phyloP scores from a whole-genome alignment of 106 monocot species.

The Dendrobium officinale region DNA sequence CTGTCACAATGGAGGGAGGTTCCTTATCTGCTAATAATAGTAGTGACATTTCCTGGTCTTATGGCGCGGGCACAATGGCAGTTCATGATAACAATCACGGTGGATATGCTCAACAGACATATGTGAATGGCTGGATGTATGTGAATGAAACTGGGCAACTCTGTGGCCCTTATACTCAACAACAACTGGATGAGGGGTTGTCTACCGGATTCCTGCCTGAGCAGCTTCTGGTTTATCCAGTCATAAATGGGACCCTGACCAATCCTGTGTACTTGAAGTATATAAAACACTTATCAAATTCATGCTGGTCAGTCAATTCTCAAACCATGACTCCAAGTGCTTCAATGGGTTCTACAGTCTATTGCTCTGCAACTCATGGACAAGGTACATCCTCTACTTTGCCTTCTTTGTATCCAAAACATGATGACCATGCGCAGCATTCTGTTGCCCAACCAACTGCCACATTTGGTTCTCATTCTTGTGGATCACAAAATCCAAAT shows the following conservation, averaged over 20 bases:
- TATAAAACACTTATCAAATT: conserved; percentile 28
- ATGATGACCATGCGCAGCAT: background rate
- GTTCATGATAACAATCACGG: conserved; percentile 13
- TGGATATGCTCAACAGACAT: conserved; percentile 20
- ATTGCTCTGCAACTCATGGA: conserved; percentile 5
- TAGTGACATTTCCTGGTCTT: conserved; percentile 10
- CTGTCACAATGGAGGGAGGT: conserved; percentile 31
- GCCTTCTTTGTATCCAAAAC: conserved; percentile 6
- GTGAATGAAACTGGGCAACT: conserved; percentile 50
- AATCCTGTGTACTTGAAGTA: conserved; percentile 39
- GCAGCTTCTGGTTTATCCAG: conserved; percentile 52
- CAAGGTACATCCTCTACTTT: background rate
- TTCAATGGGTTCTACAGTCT: background rate
- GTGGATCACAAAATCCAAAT: conserved; percentile 2
- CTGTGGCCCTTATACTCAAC: conserved; percentile 57
- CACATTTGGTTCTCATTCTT: conserved; percentile 3
- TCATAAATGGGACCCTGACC: conserved; percentile 36
- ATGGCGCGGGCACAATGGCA: conserved; percentile 1
- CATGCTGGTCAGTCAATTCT: conserved; percentile 10
- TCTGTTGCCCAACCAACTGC: background rate
- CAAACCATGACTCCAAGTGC: conserved; percentile 3
- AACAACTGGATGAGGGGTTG: conserved; percentile 50
- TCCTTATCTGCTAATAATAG: conserved; percentile 14
- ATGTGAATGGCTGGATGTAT: conserved; percentile 65
- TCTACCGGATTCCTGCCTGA: conserved; percentile 58